These are phyloP conservation scores for Clitopilus passeckerianus DNA, from an alignment of 768 basidiomycete genomes.

Conservation along the genomic window DNA sequence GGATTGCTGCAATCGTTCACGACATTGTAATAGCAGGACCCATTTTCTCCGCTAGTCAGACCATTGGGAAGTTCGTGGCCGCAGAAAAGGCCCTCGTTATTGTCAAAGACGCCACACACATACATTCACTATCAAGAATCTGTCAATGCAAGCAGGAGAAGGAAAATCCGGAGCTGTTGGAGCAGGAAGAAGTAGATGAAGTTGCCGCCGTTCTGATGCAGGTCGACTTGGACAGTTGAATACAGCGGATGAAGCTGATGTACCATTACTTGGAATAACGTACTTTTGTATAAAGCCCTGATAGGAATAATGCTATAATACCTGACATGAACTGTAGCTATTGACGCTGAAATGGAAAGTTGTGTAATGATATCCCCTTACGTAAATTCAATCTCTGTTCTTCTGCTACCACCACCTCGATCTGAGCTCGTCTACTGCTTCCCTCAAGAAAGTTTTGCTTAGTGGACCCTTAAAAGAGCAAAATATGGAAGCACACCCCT, in stretches of 20 bases:
- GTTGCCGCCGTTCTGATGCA: conserved; percentile 2
- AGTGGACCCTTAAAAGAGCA: background rate
- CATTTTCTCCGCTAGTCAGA: conserved; percentile 48
- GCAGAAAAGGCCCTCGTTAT: conserved; percentile 56
- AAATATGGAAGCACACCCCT: conserved; percentile 20
- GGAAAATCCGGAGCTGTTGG: conserved; percentile 5
- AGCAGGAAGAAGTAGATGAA: conserved; percentile 6
- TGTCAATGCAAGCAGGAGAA: conserved; percentile 27
- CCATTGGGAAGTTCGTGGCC: conserved; percentile 64
- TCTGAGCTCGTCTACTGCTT: background rate
- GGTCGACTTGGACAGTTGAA: background rate
- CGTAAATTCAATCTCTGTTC: background rate
- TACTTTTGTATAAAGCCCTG: background rate
- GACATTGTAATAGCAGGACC: conserved; percentile 53
- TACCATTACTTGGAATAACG: background rate
- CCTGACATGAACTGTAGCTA: too few species aligned
- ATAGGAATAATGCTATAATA: too few species aligned
- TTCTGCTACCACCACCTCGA: background rate
- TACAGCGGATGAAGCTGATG: background rate
- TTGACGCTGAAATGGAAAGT: too few species aligned
- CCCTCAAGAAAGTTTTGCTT: background rate
- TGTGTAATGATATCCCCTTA: background rate
- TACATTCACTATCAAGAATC: conserved; percentile 33
- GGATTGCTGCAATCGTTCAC: conserved; percentile 57
- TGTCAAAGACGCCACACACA: conserved; percentile 41